phyloP scores from a whole-genome alignment of 2,329 filamentous ascomycete species.

The Fusarium succisae region DNA sequence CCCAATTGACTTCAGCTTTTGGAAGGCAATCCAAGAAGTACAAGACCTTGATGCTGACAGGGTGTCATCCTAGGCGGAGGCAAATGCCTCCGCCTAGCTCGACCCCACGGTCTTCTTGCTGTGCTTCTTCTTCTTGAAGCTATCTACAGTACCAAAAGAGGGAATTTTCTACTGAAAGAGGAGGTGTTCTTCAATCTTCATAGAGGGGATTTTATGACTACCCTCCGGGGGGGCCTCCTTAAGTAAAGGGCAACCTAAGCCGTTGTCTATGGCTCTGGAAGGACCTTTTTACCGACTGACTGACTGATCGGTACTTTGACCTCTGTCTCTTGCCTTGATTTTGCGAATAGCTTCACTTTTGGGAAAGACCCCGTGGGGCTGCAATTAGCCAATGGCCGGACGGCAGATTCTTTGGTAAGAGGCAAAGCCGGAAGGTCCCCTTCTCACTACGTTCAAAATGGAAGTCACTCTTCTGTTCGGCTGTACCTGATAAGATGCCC shows the following conservation, averaged over 20 bases:
- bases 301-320: neutral
- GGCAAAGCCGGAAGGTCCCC: neutral
- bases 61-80: neutral
- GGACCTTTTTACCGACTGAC: neutral
- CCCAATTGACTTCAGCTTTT: neutral
- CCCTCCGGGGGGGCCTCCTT: neutral
- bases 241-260: neutral
- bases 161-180: neutral
- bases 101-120: neutral
- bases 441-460: neutral
- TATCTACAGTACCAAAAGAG: neutral
- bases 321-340: neutral
- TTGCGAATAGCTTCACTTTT: neutral
- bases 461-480: neutral
- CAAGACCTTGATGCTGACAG: neutral
- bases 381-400: neutral
- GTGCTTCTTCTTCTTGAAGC: neutral
- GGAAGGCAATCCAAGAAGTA: neutral
- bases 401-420: neutral
- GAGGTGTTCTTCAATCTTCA: neutral
- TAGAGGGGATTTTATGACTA: neutral
- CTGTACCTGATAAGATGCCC: neutral
- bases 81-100: neutral
- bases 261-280: accelerated
- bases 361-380: neutral